These are phyloP conservation scores for Uronychia binucleata DNA, from an alignment of 73 alveolate species.

Conservation along the genomic window DNA sequence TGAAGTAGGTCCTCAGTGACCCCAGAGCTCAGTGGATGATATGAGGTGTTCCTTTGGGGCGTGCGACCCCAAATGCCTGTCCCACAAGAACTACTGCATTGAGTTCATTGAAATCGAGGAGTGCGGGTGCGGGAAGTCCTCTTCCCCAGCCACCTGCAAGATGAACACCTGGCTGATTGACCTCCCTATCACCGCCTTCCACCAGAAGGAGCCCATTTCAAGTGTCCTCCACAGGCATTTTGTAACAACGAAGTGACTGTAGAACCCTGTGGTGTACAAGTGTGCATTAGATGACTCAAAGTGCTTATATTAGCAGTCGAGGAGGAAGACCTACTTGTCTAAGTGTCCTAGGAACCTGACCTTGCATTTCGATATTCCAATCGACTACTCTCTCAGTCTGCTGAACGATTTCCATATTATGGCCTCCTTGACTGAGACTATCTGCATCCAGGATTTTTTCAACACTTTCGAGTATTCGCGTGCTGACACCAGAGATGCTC, in stretches of 20 bases:
- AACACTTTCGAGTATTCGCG: neutral
- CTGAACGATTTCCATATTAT: neutral
- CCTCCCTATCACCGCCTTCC: neutral
- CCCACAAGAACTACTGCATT: neutral
- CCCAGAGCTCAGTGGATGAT: neutral
- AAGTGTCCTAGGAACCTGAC: neutral
- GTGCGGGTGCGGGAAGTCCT: neutral
- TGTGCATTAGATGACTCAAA: neutral
- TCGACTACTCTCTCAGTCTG: neutral
- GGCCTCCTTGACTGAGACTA: neutral
- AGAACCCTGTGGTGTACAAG: neutral
- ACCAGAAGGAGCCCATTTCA: neutral
- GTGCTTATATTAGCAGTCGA: neutral
- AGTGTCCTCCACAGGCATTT: neutral
- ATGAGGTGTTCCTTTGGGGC: neutral
- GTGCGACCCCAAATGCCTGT: neutral
- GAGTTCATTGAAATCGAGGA: neutral
- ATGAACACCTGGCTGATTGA: neutral
- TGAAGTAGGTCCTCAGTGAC: neutral
- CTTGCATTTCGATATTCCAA: neutral
- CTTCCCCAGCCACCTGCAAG: neutral
- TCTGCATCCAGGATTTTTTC: neutral
- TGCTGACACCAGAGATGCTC: neutral
- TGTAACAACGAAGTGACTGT: too few species aligned
- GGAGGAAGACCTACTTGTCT: neutral